Conservation (phyloP, 129 eudicot species). For the Heracleum sosnowskyi region DNA sequence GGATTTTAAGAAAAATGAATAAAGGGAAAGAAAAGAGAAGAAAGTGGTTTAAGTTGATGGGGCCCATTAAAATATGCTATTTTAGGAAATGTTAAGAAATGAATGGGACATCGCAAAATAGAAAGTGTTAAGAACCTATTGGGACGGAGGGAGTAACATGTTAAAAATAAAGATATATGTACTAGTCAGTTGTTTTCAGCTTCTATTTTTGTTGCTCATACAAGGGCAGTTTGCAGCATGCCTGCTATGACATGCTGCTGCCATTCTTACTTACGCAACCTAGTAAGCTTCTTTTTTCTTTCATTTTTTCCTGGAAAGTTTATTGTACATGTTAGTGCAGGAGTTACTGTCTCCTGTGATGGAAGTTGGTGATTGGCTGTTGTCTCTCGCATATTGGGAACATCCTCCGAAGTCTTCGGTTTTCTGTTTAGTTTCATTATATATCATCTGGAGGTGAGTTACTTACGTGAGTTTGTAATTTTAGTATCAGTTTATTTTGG, state of each 20-base stretch:
- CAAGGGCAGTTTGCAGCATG: background rate
- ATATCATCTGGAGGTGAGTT: slow-evolving; percentile 60
- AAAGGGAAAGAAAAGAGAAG: too few relatives aligned
- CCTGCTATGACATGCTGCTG: background rate
- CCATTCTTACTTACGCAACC: background rate
- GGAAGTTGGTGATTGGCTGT: slow-evolving; percentile 35
- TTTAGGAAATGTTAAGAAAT: too few relatives aligned
- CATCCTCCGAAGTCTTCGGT: slow-evolving; percentile 52
- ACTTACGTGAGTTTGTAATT: slow-evolving; percentile 9
- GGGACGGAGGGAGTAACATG: too few relatives aligned
- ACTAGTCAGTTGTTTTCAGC: background rate
- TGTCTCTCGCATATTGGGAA: slow-evolving; percentile 55
- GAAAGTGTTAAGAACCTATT: too few relatives aligned
- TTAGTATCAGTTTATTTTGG: background rate
- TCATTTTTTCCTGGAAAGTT: background rate
- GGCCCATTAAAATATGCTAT: too few relatives aligned
- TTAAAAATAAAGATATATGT: background rate
- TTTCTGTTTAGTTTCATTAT: slow-evolving; percentile 55
- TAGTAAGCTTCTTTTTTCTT: background rate
- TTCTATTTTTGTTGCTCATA: background rate
- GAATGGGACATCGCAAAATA: too few relatives aligned
- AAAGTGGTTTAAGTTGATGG: too few relatives aligned
- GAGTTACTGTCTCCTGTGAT: slow-evolving; percentile 60
- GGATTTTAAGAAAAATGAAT: too few relatives aligned
- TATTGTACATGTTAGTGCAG: slow-evolving; percentile 34